Base-by-base conservation (phyloP, 495 filamentous ascomycete genomes). In the Extremus antarcticus region DNA sequence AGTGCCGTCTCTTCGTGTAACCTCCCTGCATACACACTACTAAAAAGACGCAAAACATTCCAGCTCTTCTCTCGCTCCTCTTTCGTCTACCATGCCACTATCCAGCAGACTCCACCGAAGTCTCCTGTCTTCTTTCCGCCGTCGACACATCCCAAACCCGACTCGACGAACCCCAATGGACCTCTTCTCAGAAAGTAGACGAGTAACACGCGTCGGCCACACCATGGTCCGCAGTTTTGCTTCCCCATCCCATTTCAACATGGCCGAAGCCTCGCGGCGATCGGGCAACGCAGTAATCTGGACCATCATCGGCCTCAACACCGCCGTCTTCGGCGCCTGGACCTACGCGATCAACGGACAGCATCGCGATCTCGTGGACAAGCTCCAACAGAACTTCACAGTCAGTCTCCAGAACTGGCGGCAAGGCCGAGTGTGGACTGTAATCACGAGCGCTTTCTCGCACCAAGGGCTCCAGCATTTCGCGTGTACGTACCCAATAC, bases 301-400 rank as follows among this genome's bases (percentile, higher is more conserved):
- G 47, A 54, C 53, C 21, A 22, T 69, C 46, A 63, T 71, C 35
- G 63, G 62, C 40, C 8, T 66, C 54, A 70, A 70, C 60, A 53
- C 46, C n/a, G 56, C 50, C 29, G 58, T 68, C 47, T 70, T 65
- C 48, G 53, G 13, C 46, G 58, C 51, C 24, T 63, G 54, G 59
- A 41, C 61, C 23, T 66, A 60, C 51, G 51, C n/a, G 2, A 20
- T 22, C 54, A 20, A 39, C 22, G 21, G 4, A 46, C 29, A 41
- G 29, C 21, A 45, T 43, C 23, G 25, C 3, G 21, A 38, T 19
- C 50, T 66, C 51, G 41, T 50, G 9, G 2, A 51, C 11, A 43
- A 43, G 8, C 39, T 54, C 22, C 1, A 49, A 20, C 22, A 52
- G 11, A 51, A 61, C 39, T 39, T 43, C 43, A 57, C 53, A 38